Evolutionary conservation across 805 yeast species (phyloP).

Genomic region (Ogataea siamensis): DNA sequence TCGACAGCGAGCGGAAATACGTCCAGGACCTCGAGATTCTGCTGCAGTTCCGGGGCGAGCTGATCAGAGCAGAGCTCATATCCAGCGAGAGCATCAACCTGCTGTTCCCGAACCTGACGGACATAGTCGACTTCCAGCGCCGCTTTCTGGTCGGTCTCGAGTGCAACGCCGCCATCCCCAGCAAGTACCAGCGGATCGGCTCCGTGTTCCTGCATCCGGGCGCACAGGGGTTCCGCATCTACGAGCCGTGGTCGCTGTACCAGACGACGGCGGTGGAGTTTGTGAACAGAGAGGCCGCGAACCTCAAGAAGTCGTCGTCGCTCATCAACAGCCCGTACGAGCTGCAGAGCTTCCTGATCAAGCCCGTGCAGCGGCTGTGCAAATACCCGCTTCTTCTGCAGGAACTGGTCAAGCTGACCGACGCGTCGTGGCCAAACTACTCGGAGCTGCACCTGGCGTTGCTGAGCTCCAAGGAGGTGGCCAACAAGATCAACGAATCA

Average conservation of each 20-base stretch:
- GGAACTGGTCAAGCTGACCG: constrained; percentile 69
- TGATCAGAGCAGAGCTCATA: constrained; percentile 62
- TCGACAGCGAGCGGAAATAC: constrained; percentile 88
- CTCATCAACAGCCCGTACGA: constrained; percentile 84
- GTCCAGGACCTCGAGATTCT: constrained; percentile 86
- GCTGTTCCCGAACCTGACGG: constrained; percentile 80
- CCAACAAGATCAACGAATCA: constrained; percentile 86
- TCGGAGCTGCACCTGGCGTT: constrained; percentile 71
- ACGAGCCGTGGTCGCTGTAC: constrained; percentile 93
- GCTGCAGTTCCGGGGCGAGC: constrained; percentile 62
- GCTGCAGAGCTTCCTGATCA: constrained; percentile 81
- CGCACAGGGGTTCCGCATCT: constrained; percentile 72
- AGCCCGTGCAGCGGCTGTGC: constrained; percentile 96
- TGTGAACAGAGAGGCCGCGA: constrained; percentile 59
- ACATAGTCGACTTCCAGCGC: constrained; percentile 88
- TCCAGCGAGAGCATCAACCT: constrained; percentile 77
- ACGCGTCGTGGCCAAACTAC: constrained; percentile 48
- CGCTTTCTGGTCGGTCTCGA: constrained; percentile 85
- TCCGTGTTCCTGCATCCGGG: constrained; percentile 84
- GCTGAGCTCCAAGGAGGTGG: constrained; percentile 77
- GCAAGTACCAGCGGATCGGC: constrained; percentile 80
- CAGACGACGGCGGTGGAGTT: constrained; percentile 85
- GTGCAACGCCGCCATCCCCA: constrained; percentile 75
- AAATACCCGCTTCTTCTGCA: constrained; percentile 84
- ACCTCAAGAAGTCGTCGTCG: constrained; percentile 51